Conservation (phyloP, 1,284 basidiomycete species). For the Pyrrhoderma lamaoense region DNA sequence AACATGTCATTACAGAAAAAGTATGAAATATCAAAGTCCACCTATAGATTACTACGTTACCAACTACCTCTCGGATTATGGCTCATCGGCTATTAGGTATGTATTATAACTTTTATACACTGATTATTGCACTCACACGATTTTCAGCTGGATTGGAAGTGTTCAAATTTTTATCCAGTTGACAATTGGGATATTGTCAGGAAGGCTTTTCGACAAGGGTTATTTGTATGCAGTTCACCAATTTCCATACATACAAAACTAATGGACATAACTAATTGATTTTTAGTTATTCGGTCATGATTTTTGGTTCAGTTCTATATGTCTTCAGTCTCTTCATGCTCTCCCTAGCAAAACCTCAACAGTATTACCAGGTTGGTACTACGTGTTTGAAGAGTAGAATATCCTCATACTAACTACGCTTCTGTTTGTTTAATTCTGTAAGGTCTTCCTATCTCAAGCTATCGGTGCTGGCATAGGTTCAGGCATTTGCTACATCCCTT, state of each 20-base stretch:
- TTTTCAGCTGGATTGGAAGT: conserved; percentile 8
- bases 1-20: neutral
- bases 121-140: too few species aligned
- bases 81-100: conserved; percentile 7
- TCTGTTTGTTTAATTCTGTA: too few species aligned
- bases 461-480: conserved; percentile 20
- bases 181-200: conserved; percentile 1
- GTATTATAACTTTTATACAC: too few species aligned
- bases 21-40: neutral
- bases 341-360: conserved; percentile 31
- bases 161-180: neutral
- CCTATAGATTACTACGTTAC: conserved; percentile 1
- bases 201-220: conserved; percentile 2
- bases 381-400: conserved; percentile 27
- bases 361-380: conserved; percentile 35
- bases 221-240: conserved; percentile 1
- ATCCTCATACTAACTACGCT: too few species aligned
- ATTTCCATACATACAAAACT: neutral
- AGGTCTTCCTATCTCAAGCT: conserved; percentile 22
- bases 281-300: neutral
- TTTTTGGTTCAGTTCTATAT: neutral
- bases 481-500: conserved; percentile 20
- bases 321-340: conserved; percentile 38
- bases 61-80: neutral
- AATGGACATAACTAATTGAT: neutral